Conservation (phyloP, 495 filamentous ascomycete species). For the Penicillium tannophilum region DNA sequence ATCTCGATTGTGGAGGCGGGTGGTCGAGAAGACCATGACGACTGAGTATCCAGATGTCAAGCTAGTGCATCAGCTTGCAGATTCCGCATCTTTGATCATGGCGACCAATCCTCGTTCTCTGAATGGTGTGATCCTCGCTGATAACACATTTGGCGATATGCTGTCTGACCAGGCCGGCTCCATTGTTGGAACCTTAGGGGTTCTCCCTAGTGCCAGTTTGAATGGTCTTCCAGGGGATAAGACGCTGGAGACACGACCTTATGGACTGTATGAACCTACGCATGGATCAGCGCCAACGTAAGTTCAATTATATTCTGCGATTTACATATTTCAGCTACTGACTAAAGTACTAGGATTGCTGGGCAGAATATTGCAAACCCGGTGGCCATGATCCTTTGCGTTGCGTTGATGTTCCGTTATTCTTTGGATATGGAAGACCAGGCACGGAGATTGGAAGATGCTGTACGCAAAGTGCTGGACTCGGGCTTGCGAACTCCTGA, state of each 20-base stretch:
- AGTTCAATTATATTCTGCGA: slow-evolving; percentile 11
- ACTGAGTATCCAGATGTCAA: slow-evolving; percentile 51
- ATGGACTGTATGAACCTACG: slow-evolving; percentile 46
- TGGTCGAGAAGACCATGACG: slow-evolving; percentile 46
- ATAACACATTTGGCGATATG: slow-evolving; percentile 58
- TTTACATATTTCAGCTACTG: not conserved
- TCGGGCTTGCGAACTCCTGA: slow-evolving; percentile 74
- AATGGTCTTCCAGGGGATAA: slow-evolving; percentile 46
- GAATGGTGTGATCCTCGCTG: slow-evolving; percentile 52
- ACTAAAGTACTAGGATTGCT: slow-evolving; percentile 29
- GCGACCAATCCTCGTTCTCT: slow-evolving; percentile 49
- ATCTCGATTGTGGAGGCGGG: slow-evolving; percentile 51
- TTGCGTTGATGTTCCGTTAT: slow-evolving; percentile 92
- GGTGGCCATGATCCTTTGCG: slow-evolving; percentile 79
- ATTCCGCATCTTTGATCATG: slow-evolving; percentile 52
- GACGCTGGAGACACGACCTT: slow-evolving; percentile 32
- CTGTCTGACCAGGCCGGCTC: slow-evolving; percentile 53
- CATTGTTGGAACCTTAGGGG: slow-evolving; percentile 51
- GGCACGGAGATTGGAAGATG: slow-evolving; percentile 74
- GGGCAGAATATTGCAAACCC: slow-evolving; percentile 58
- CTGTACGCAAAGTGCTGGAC: slow-evolving; percentile 77
- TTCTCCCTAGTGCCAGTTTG: slow-evolving; percentile 52
- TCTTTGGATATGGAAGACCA: slow-evolving; percentile 75
- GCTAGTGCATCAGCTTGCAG: slow-evolving; percentile 50
- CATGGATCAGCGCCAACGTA: slow-evolving; percentile 47